Base-by-base conservation (phyloP, 208 protist species). In the Wallacemonas rigidus region DNA sequence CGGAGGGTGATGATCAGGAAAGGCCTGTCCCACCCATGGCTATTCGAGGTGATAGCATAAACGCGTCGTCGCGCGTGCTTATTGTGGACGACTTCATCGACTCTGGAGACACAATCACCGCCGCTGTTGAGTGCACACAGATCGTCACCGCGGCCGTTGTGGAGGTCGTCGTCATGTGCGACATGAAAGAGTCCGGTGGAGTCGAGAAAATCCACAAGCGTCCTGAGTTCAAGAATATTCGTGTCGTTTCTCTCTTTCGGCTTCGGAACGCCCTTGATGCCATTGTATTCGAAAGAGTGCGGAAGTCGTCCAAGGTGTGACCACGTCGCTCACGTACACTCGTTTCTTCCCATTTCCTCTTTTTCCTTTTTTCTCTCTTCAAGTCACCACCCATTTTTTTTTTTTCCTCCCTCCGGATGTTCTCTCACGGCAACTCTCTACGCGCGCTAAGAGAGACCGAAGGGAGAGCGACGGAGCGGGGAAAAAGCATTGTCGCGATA, bases 41-140 rank as follows among this genome's bases (percentile, higher is more conserved):
- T 2, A 75, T 96, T 17, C 83, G 89, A 43, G 64, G 88, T 36
- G 78, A 79, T 51, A 89, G 86, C 75, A 85, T 98, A 71, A 62
- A 74, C 39, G 67, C 39, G 38, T 70, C 65, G 44, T 86, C 89
- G 0, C 88, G 91, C 36, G 88, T 96, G 15, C 63, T 97, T 9
- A 74, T 97, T n/a, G 81, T 97, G 36, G 94, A 98, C 74, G 92
- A 98, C 74, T 90, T 96, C 43, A 96, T 96, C 56, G 86, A 86
- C 1, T 83, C 82, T n/a, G 90, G 92, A 3, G 56, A 75, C n/a
- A 94, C 87, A 11, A 82, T 89, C 69, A 77, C 77, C 17, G 69
- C 91, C 3, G 91, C 86, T 0, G 79, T 97, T 50, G 83, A 92
- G 36, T 88, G 92, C 53, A 78, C 82, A 0, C 69, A 82, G 38